Conservation (phyloP, 2,329 filamentous ascomycete genomes). For the Leptographium wingfieldii region DNA sequence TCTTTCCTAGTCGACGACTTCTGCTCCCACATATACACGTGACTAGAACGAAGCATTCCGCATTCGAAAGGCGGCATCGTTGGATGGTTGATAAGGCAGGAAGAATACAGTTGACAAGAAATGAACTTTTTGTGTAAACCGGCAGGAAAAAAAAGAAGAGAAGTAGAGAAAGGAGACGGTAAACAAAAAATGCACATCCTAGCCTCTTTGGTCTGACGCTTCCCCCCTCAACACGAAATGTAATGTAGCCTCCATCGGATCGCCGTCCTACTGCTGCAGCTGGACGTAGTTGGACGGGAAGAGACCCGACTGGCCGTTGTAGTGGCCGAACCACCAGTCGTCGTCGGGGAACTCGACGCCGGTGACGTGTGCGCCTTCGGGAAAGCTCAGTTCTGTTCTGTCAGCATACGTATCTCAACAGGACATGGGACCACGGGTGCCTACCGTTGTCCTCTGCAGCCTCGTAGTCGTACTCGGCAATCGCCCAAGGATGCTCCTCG, state of each 20-base stretch:
- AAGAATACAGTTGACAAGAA: background rate
- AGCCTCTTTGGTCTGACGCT: too few species aligned
- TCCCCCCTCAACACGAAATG: background rate
- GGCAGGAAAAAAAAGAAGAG: background rate
- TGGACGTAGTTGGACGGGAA: constrained; percentile 69
- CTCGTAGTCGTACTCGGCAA: constrained; percentile 89
- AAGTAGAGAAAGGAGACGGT: background rate
- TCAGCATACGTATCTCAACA: constrained; percentile 9
- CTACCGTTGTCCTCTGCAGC: constrained; percentile 85
- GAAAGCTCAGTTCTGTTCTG: constrained; percentile 60
- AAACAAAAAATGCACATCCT: background rate
- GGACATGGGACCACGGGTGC: constrained; percentile 11
- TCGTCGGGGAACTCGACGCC: constrained; percentile 92
- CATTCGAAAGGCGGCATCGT: background rate
- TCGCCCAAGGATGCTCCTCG: constrained; percentile 51
- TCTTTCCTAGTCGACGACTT: background rate
- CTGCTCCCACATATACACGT: background rate
- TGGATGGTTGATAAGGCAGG: background rate
- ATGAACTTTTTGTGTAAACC: constrained; percentile 4
- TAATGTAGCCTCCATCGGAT: background rate
- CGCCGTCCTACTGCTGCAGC: constrained; percentile 24
- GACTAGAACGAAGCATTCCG: background rate
- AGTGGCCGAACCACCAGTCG: constrained; percentile 96
- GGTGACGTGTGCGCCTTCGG: constrained; percentile 72
- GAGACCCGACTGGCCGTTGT: constrained; percentile 64